Percentiles rank a stretch among this genome's conserved stretches.
Evolutionary conservation across 345 rosid species (phyloP).

Genomic region (Erysimum cheiranthoides): DNA sequence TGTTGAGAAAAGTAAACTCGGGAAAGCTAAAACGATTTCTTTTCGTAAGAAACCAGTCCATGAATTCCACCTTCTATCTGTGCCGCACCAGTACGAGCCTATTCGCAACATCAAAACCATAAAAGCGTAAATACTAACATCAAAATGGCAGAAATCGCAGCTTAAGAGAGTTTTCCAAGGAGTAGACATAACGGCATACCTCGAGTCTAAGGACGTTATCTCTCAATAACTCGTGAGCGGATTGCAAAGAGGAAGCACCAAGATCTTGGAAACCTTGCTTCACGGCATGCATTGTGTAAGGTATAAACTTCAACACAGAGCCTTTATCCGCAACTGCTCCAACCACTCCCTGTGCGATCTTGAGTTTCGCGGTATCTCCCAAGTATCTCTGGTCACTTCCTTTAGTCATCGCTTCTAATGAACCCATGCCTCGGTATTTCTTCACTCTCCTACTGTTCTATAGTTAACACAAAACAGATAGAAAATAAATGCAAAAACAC

Average conservation of each 20-base stretch:
- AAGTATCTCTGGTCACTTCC: constrained; percentile 93
- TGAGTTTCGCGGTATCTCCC: constrained; percentile 81
- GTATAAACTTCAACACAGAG: constrained; percentile 74
- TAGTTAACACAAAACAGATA: constrained; percentile 9
- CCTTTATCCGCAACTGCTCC: constrained; percentile 95
- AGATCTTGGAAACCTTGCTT: constrained; percentile 99
- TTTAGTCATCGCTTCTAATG: constrained; percentile 96
- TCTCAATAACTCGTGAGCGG: constrained; percentile 72
- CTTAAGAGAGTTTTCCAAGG: neutral
- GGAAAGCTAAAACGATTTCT: constrained; percentile 54
- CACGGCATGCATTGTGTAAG: constrained; percentile 94
- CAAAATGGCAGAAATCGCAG: constrained; percentile 4
- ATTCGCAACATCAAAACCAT: constrained; percentile 16
- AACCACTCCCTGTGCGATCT: constrained; percentile 97
- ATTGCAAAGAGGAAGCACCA: constrained; percentile 76
- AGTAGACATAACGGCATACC: constrained; percentile 48
- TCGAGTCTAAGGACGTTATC: constrained; percentile 75
- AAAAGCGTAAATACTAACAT: constrained; percentile 5
- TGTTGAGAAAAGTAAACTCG: neutral
- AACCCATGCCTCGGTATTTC: constrained; percentile 94
- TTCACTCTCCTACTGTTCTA: constrained; percentile 70
- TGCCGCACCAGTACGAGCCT: constrained; percentile 94
- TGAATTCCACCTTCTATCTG: constrained; percentile 92
- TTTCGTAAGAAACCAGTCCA: constrained; percentile 73
- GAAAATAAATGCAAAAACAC: neutral